Evolutionary conservation across 73 alveolate species (phyloP), one percentile per base, ranked within the genome.

Genomic region (Durusdinium trenchii): DNA sequence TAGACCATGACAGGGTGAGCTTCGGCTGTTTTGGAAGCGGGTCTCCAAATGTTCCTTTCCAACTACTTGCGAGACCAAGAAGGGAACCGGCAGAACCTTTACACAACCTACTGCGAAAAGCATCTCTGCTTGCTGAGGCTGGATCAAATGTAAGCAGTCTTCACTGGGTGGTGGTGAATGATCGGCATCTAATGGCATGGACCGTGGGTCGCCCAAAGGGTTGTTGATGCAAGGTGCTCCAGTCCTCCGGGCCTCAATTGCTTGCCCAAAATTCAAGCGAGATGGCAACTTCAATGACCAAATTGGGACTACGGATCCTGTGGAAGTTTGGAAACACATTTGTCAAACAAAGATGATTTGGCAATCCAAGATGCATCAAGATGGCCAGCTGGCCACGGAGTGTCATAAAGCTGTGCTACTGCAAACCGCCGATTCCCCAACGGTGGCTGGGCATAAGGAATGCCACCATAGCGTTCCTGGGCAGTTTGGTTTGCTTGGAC

Each of bases 401-500:
- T 42, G 84, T 93, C 93, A 20, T 26, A 47, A 6, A 93, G 83
- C 83, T 48, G 64, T 0, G 99, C 99, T 5, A 51, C 69, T n/a
- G 99, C 99, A 45, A 93, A 93, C 6, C 99, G 99, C 51, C 92
- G 45, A 62, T 60, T 32, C 23, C 99, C 99, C 52, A 93, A 36
- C 3, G 99, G 99, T 69, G 99, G 99, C 79, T n/a, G 93, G 23
- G 99, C 99, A 23, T 94, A 94, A 28, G 99, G 99, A 51, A 94
- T 75, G 42, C 84, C 99, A 43, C 83, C 93, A 38, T 75, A 94
- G 89, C 99, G 99, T 67, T 94, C 99, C 99, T 91, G 45, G 32
- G 60, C 82, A 3, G n/a, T n/a, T n/a, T n/a, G n/a, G n/a, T n/a
- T n/a, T n/a, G n/a, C n/a, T n/a, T n/a, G n/a, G n/a, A n/a, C n/a